Evolutionary conservation across 257 asterid species (phyloP).

Genomic region (Fraxinus cuspidata): DNA sequence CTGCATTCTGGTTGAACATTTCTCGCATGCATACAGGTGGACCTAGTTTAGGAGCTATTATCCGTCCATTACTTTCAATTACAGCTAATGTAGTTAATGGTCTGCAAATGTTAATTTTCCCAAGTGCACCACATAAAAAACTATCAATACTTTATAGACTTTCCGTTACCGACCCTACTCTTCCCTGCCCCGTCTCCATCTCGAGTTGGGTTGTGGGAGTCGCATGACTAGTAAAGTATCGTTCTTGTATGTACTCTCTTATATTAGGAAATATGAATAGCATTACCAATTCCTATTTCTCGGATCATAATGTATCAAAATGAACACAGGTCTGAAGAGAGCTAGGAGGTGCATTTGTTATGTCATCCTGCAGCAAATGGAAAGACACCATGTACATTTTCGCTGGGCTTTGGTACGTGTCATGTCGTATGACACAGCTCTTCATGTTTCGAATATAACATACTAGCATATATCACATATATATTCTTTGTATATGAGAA

Average conservation of each 20-base stretch:
- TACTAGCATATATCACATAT: neutral
- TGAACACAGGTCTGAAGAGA: neutral
- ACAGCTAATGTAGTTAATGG: neutral
- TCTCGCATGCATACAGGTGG: neutral
- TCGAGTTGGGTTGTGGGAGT: neutral
- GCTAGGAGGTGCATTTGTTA: neutral
- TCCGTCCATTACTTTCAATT: neutral
- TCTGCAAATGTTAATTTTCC: neutral
- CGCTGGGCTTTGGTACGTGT: neutral
- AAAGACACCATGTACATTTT: neutral
- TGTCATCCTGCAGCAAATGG: neutral
- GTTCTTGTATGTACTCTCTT: neutral
- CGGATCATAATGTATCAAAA: neutral
- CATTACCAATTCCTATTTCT: neutral
- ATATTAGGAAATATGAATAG: neutral
- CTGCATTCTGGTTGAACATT: neutral
- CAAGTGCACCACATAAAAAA: neutral
- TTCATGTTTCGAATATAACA: neutral
- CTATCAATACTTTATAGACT: neutral
- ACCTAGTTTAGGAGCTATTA: neutral
- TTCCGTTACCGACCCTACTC: neutral
- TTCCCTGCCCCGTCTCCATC: neutral
- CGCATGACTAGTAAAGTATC: neutral
- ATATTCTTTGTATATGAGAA: neutral
- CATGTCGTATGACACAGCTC: neutral